Evolutionary conservation across 257 asterid genomes (phyloP).

Genomic region (Forsythia suspensa): DNA sequence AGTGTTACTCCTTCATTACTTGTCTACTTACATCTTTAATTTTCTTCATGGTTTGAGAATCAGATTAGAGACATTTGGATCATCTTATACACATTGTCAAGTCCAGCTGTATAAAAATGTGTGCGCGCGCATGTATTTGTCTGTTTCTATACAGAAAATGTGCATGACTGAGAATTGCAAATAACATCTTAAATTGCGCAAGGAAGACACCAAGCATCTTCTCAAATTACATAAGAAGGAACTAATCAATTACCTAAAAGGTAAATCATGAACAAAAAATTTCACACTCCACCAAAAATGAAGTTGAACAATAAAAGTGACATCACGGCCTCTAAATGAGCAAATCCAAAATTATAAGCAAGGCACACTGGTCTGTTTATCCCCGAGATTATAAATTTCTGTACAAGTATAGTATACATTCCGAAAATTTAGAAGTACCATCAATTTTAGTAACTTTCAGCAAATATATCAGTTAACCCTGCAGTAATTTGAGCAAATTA

Average conservation of each 20-base stretch:
- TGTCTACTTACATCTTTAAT: not conserved
- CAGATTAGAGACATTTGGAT: not conserved
- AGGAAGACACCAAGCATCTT: not conserved
- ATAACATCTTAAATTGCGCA: not conserved
- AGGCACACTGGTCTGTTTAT: not conserved
- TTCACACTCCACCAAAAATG: not conserved
- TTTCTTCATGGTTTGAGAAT: not conserved
- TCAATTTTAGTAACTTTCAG: not conserved
- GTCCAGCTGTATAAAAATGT: not conserved
- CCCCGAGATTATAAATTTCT: not conserved
- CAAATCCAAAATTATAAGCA: not conserved
- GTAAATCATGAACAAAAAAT: not conserved
- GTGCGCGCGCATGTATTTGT: not conserved
- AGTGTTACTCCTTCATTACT: not conserved
- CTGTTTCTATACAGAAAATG: not conserved
- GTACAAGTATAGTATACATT: not conserved
- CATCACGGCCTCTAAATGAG: not conserved
- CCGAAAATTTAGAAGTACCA: not conserved
- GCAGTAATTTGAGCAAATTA: not conserved
- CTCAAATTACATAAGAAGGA: not conserved
- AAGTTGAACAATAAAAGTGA: not conserved
- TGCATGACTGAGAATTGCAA: not conserved
- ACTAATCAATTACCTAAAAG: not conserved
- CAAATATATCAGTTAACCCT: not conserved
- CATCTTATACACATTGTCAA: not conserved